Evolutionary conservation across 129 eudicot genomes (phyloP).

Genomic region (Artemisia annua): DNA sequence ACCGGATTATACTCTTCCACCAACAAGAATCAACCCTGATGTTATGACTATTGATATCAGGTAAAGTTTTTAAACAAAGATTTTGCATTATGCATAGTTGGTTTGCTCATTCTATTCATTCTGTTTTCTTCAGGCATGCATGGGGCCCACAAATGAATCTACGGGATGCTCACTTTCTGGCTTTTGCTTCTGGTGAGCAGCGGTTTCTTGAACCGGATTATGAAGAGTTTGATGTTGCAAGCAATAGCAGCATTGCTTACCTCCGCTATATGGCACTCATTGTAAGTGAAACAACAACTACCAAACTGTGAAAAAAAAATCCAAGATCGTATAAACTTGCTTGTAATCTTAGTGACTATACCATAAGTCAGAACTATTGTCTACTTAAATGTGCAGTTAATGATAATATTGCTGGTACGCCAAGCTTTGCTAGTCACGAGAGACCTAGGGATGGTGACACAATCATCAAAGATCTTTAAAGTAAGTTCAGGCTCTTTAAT

Average conservation of each 20-base stretch:
- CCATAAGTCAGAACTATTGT: not conserved
- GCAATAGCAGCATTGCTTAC: constrained; percentile 55
- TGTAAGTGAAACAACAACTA: constrained; percentile 38
- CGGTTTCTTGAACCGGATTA: constrained; percentile 71
- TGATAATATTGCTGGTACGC: constrained; percentile 62
- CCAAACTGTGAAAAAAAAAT: not conserved
- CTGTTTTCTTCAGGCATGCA: constrained; percentile 47
- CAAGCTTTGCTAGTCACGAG: constrained; percentile 61
- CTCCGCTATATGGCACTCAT: constrained; percentile 56
- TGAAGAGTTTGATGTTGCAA: constrained; percentile 63
- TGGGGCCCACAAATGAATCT: constrained; percentile 76
- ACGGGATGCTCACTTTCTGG: constrained; percentile 58
- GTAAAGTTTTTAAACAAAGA: constrained; percentile 20
- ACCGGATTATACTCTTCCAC: constrained; percentile 67
- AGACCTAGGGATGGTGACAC: constrained; percentile 61
- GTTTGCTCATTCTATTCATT: not conserved
- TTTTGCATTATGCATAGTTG: constrained; percentile 5
- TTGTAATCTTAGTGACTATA: constrained; percentile 8
- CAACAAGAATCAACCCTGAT: constrained; percentile 52
- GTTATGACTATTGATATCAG: constrained; percentile 75
- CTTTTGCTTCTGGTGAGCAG: constrained; percentile 65
- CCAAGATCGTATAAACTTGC: not conserved
- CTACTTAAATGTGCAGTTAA: constrained; percentile 51
- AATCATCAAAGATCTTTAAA: constrained; percentile 49
- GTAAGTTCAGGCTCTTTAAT: constrained; percentile 29